Conservation (phyloP, 352 stramenopile genomes). For the Globisporangium iwayamae region DNA sequence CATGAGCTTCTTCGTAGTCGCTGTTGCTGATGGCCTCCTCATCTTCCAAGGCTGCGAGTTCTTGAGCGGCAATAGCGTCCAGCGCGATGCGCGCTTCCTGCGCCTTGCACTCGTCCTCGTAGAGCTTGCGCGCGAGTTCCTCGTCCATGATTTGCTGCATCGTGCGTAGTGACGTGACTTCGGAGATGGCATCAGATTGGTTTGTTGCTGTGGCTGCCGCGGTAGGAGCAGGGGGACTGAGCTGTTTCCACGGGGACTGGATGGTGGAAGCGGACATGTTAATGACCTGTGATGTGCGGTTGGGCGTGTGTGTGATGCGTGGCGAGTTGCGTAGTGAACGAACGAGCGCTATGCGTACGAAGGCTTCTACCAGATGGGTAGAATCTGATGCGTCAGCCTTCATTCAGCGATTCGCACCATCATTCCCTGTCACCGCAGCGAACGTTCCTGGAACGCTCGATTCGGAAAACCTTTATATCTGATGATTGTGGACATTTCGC, state of each 20-base stretch:
- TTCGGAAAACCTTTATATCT: neutral
- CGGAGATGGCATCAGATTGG: neutral
- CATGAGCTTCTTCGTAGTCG: slow-evolving; percentile 9
- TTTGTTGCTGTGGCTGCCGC: neutral
- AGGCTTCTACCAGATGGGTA: neutral
- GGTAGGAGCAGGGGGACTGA: neutral
- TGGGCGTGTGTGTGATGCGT: neutral
- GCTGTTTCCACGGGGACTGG: slow-evolving; percentile 11
- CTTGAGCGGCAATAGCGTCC: slow-evolving; percentile 10
- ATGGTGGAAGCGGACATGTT: neutral
- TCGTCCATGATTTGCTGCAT: slow-evolving; percentile 73
- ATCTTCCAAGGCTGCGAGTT: neutral
- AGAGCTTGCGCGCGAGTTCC: slow-evolving; percentile 42
- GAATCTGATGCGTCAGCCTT: neutral
- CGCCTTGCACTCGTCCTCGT: slow-evolving; percentile 25
- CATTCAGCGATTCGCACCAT: neutral
- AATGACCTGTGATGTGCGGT: neutral
- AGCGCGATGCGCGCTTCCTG: slow-evolving; percentile 8
- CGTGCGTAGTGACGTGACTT: slow-evolving; percentile 11
- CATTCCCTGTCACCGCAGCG: neutral
- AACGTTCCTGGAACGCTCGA: slow-evolving; percentile 6
- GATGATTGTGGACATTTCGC: too few species aligned
- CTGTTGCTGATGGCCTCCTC: slow-evolving; percentile 4
- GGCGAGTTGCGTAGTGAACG: slow-evolving; percentile 5
- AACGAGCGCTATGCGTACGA: neutral